phyloP scores from a whole-genome alignment of 2,329 filamentous ascomycete species.

The Zarea fungicola region DNA sequence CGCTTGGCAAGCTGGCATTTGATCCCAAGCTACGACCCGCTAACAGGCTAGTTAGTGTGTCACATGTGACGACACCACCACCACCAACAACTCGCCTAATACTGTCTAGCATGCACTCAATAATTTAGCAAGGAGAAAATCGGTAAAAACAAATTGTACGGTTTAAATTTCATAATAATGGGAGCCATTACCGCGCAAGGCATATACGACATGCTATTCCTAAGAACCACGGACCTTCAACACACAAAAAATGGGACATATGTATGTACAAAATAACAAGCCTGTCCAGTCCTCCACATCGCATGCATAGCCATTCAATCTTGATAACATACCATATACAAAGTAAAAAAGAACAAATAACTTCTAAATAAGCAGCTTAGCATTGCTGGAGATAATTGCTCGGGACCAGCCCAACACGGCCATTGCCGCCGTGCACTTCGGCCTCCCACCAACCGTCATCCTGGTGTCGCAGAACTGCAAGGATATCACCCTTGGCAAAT shows the following conservation, averaged over 20 bases:
- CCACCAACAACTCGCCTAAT: too few relatives aligned
- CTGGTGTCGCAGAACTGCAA: constrained; percentile 84
- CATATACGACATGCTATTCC: constrained; percentile 9
- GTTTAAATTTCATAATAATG: background rate
- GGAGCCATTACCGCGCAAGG: background rate
- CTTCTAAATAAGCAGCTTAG: constrained; percentile 22
- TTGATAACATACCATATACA: constrained; percentile 11
- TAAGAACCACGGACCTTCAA: constrained; percentile 4
- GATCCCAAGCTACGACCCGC: background rate
- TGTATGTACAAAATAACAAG: constrained; percentile 10
- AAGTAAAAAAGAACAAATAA: constrained; percentile 3
- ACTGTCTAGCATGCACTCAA: too few relatives aligned
- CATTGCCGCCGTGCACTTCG: constrained; percentile 69
- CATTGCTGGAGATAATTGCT: constrained; percentile 62
- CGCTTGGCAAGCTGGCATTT: background rate
- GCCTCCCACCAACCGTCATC: constrained; percentile 99
- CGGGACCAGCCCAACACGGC: constrained; percentile 56
- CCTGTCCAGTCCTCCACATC: constrained; percentile 6
- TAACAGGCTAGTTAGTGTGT: background rate
- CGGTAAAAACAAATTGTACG: background rate
- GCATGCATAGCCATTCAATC: constrained; percentile 9
- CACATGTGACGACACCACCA: constrained; percentile 7
- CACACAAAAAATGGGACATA: constrained; percentile 3
- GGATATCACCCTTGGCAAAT: constrained; percentile 85
- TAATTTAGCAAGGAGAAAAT: background rate